Percentiles rank a stretch among this genome's conserved stretches.
Evolutionary conservation across 78 protist genomes (phyloP).

Genomic region (Dictyostelium citrinum): DNA sequence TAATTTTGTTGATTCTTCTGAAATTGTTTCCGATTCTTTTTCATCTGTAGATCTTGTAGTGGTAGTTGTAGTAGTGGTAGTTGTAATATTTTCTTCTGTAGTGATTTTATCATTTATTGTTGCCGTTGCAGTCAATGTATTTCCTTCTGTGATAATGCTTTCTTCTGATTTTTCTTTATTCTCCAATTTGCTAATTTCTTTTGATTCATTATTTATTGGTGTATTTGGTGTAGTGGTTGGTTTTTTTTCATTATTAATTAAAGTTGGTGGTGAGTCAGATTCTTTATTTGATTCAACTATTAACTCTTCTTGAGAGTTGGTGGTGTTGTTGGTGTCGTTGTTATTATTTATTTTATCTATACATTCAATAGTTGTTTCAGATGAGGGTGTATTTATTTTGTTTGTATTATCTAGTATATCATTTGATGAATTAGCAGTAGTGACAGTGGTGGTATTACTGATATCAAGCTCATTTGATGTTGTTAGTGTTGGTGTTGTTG

Average conservation of each 20-base stretch:
- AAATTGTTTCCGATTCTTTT: neutral
- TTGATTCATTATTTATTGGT: neutral
- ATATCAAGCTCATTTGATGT: neutral
- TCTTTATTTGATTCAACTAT: neutral
- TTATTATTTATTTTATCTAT: neutral
- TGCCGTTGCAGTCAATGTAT: neutral
- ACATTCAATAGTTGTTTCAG: neutral
- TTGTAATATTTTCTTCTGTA: neutral
- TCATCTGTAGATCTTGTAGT: neutral
- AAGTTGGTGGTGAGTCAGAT: neutral
- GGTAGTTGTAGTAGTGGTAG: neutral
- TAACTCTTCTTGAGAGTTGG: neutral
- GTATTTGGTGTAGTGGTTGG: neutral
- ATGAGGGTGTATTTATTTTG: neutral
- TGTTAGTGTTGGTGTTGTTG: neutral
- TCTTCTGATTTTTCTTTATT: neutral
- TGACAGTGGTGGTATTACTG: neutral
- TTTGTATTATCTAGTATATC: neutral
- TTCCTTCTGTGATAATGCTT: neutral
- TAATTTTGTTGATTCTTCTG: neutral
- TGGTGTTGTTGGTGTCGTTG: neutral
- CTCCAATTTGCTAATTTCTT: neutral
- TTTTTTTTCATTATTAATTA: neutral
- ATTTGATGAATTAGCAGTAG: neutral
- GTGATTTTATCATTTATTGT: neutral